Evolutionary conservation across 2,329 filamentous ascomycete species (phyloP).

Genomic region (Fusarium siculi): DNA sequence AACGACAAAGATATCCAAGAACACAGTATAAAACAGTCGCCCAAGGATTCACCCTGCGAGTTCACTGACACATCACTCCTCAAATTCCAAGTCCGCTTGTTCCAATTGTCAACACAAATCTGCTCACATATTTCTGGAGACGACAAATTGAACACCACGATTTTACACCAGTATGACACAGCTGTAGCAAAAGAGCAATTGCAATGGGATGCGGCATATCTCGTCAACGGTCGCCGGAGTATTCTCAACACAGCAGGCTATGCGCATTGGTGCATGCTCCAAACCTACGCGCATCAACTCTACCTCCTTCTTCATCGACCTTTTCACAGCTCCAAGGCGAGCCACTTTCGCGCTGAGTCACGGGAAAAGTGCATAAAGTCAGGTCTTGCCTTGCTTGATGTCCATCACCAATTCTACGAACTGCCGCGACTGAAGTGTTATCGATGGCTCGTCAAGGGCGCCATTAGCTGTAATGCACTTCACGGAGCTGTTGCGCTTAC

Average conservation of each 20-base stretch:
- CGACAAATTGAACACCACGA: not conserved
- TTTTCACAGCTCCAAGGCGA: not conserved
- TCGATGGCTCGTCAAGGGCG: conserved; percentile 16
- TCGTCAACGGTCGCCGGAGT: not conserved
- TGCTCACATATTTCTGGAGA: not conserved
- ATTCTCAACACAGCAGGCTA: conserved; percentile 7
- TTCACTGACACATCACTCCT: not conserved
- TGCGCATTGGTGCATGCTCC: conserved; percentile 10
- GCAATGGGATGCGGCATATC: conserved; percentile 1
- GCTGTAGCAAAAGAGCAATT: not conserved
- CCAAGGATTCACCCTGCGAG: not conserved
- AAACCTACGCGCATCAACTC: conserved; percentile 14
- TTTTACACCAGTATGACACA: not conserved
- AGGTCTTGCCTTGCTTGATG: not conserved
- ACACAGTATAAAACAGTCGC: not conserved
- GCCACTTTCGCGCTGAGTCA: not conserved
- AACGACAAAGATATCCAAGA: conserved; percentile 3
- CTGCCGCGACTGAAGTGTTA: not conserved
- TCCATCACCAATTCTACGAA: conserved; percentile 19
- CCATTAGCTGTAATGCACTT: not conserved
- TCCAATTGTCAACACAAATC: not conserved
- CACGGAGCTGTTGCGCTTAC: conserved; percentile 6
- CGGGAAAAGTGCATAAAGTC: conserved; percentile 14
- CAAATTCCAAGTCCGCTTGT: not conserved
- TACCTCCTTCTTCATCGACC: conserved; percentile 11